Percentiles rank a stretch among this genome's conserved stretches.
phyloP scores from a whole-genome alignment of 2,329 filamentous ascomycete genomes.

The Colletotrichum sp. region DNA sequence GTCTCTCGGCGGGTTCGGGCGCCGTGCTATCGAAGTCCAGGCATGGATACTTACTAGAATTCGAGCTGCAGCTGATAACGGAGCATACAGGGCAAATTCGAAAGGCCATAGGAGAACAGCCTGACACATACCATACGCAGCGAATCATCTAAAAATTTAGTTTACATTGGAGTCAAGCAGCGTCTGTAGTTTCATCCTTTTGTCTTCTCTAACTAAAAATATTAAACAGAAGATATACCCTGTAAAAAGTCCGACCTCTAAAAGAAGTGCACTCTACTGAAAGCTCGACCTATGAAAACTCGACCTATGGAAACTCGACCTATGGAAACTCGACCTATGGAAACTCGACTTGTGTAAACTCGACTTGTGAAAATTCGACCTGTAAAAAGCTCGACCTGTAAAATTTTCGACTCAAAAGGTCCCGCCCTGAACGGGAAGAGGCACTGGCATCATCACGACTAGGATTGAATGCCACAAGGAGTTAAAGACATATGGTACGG shows the following conservation, averaged over 20 bases:
- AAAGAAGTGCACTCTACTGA: neutral
- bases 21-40: neutral
- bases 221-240: neutral
- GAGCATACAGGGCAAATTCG: neutral
- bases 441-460: neutral
- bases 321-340: no score
- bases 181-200: neutral
- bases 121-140: neutral
- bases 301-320: no score
- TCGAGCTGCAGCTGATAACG: neutral
- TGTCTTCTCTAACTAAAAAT: neutral
- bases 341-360: neutral
- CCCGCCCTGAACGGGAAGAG: no score
- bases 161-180: neutral
- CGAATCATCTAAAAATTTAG: neutral
- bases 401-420: no score
- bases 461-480: neutral
- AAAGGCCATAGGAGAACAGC: neutral
- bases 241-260: neutral
- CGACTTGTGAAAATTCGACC: neutral
- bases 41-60: neutral
- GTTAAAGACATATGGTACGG: neutral
- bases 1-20: neutral
- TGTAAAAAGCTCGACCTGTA: neutral
- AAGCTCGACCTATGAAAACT: neutral